Base-by-base conservation (phyloP, 2,329 filamentous ascomycete genomes). In the Aureobasidium sp. region DNA sequence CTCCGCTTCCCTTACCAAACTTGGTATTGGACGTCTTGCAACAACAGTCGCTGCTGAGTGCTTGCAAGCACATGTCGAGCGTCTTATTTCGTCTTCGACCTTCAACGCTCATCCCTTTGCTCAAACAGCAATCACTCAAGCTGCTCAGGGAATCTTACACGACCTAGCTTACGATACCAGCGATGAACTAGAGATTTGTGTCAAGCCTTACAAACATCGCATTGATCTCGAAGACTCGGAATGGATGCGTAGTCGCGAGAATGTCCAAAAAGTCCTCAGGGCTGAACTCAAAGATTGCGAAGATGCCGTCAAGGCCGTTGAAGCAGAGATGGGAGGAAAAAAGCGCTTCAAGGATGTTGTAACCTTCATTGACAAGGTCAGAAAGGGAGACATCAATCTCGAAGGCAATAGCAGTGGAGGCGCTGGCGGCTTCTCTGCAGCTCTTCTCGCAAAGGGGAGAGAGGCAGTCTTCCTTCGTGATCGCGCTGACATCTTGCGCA, bases 141-240 rank as follows among this genome's bases (percentile, higher is more conserved):
- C 94, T 1, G 91, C 91, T 1, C 89, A 90, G 0, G 88, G 85
- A 30, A 97, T 99, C 59, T 78, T 99, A 13, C 94, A 94, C 66
- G 94, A 99, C 69, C 83, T 93, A 14, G 96, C 96, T 66, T 97
- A 97, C 76, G 94, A 93, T 75, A 99, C 95, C 1, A 94, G 90
- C 65, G 95, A 99, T 70, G 94, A 97, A 75, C 90, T 99, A 1
- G 94, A 99, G 74, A 97, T 97, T 72, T 99, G 93, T 72, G 95
- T 99, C 76, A 99, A 99, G 75, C 94, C 95, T 0, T 99, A 93
- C 79, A 99, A 99, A 73, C 97, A 93, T 67, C 91, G 97, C 65
- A 96, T 99, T 62, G 94, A 99, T 68, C 86, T 99, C 48, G 91
- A 96, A 70, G 89, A 92, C 42, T 81, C 85, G 8, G 95, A 99